Evolutionary conservation across 1,139 yeast species (phyloP).

Genomic region (Candida albicans): DNA sequence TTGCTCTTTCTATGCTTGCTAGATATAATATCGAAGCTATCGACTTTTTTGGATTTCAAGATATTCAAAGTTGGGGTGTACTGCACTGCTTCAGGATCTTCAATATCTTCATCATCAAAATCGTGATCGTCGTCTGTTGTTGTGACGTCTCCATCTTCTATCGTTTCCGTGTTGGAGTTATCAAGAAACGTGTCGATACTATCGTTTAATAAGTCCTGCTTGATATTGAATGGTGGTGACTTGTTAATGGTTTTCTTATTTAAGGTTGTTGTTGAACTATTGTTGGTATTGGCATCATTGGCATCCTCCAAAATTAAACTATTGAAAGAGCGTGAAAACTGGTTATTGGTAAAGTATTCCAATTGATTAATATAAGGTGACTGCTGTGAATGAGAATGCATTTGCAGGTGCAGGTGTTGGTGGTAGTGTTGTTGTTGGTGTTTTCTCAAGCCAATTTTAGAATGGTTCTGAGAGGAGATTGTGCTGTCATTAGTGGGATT

Average conservation of each 20-base stretch:
- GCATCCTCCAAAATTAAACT: conserved; percentile 44
- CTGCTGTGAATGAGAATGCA: conserved; percentile 7
- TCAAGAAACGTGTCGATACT: conserved; percentile 25
- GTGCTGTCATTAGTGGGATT: conserved; percentile 4
- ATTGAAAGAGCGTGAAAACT: conserved; percentile 47
- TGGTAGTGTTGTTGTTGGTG: conserved; percentile 4
- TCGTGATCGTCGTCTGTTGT: conserved; percentile 23
- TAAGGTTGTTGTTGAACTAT: background rate
- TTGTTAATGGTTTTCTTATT: conserved; percentile 29
- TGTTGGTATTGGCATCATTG: background rate
- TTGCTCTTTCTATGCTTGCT: conserved; percentile 7
- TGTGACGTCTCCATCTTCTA: conserved; percentile 10
- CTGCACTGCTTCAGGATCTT: conserved; percentile 6
- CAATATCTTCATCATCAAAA: conserved; percentile 8
- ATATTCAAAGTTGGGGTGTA: conserved; percentile 6
- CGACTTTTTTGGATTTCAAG: conserved; percentile 1
- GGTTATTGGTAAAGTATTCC: conserved; percentile 42
- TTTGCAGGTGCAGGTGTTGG: background rate
- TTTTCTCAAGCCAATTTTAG: background rate
- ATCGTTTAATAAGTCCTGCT: conserved; percentile 30
- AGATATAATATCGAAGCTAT: background rate
- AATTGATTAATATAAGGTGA: conserved; percentile 19
- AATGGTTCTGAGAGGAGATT: conserved; percentile 3
- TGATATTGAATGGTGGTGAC: conserved; percentile 47
- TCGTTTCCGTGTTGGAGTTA: conserved; percentile 11